phyloP scores from a whole-genome alignment of 2,329 filamentous ascomycete species.

The Calonectria montana region DNA sequence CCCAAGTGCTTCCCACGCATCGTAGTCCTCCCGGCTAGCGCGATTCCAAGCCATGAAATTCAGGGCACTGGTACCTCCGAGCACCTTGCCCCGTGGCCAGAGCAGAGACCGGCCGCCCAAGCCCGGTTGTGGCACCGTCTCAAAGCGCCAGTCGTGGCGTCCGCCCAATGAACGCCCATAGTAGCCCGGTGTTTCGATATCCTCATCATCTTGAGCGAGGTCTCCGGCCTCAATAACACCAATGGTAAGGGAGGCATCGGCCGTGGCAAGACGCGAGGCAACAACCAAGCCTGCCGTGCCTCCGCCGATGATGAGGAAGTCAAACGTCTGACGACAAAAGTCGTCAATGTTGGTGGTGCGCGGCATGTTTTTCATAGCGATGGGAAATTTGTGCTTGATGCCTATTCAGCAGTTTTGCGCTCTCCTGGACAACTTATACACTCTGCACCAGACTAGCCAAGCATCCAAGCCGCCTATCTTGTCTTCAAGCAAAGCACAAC shows the following conservation, averaged over 20 bases:
- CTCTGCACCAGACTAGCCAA: not conserved
- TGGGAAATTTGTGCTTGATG: not conserved
- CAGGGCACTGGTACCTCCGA: conserved; percentile 72
- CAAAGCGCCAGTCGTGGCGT: conserved; percentile 55
- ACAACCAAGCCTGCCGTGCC: conserved; percentile 66
- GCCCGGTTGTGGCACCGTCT: conserved; percentile 51
- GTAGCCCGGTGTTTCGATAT: conserved; percentile 54
- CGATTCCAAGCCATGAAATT: conserved; percentile 69
- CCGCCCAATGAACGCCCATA: conserved; percentile 51
- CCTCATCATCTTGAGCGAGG: conserved; percentile 42
- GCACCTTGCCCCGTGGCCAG: conserved; percentile 59
- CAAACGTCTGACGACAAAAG: conserved; percentile 41
- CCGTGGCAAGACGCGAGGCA: conserved; percentile 59
- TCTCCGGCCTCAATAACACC: conserved; percentile 49
- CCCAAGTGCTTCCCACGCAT: conserved; percentile 68
- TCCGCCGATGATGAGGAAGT: conserved; percentile 62
- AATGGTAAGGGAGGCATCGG: conserved; percentile 43
- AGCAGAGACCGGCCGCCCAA: conserved; percentile 53
- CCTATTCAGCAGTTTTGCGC: not conserved
- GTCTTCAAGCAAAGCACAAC: not conserved
- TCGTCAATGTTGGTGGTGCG: conserved; percentile 25
- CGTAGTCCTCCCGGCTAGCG: conserved; percentile 60
- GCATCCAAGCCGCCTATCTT: not conserved
- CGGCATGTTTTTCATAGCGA: conserved; percentile 21
- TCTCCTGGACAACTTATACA: conserved; percentile 18